Percentiles rank a stretch among this genome's conserved stretches.
Evolutionary conservation across 2,329 filamentous ascomycete species (phyloP).

Genomic region (Aaosphaeria arxii): DNA sequence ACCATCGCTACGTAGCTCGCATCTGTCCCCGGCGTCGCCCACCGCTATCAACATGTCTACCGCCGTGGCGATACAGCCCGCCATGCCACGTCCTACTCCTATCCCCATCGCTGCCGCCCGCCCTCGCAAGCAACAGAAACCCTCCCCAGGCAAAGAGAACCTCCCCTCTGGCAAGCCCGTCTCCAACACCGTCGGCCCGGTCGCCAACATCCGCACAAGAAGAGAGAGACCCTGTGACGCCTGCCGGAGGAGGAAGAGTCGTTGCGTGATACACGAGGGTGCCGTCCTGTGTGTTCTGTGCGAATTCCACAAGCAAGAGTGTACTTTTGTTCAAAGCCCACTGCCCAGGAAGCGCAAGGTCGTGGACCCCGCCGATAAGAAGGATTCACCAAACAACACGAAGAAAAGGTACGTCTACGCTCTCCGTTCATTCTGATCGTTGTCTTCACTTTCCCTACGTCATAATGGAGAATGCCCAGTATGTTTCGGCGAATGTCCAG

Average conservation of each 20-base stretch:
- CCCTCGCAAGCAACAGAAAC: conserved; percentile 38
- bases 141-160: conserved; percentile 43
- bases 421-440: background rate
- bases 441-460: too few species aligned
- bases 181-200: conserved; percentile 27
- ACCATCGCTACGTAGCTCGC: conserved; percentile 2
- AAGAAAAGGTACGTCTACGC: conserved; percentile 66
- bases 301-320: conserved; percentile 73
- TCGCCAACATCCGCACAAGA: conserved; percentile 38
- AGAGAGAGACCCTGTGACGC: conserved; percentile 56
- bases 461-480: too few species aligned
- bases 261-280: conserved; percentile 76
- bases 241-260: conserved; percentile 69
- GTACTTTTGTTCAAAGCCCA: conserved; percentile 74
- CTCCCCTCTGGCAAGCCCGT: conserved; percentile 37
- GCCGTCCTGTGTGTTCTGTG: conserved; percentile 71
- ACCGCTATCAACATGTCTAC: conserved; percentile 42
- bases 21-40: background rate
- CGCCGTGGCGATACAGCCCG: conserved; percentile 47
- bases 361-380: conserved; percentile 57
- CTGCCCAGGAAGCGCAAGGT: conserved; percentile 78
- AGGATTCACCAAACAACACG: conserved; percentile 53
- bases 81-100: conserved; percentile 43
- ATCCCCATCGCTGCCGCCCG: conserved; percentile 46
- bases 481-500: too few species aligned